These are phyloP conservation scores for Scheffersomyces illinoinensis DNA, from an alignment of 1,139 yeast genomes.

Conservation along the genomic window DNA sequence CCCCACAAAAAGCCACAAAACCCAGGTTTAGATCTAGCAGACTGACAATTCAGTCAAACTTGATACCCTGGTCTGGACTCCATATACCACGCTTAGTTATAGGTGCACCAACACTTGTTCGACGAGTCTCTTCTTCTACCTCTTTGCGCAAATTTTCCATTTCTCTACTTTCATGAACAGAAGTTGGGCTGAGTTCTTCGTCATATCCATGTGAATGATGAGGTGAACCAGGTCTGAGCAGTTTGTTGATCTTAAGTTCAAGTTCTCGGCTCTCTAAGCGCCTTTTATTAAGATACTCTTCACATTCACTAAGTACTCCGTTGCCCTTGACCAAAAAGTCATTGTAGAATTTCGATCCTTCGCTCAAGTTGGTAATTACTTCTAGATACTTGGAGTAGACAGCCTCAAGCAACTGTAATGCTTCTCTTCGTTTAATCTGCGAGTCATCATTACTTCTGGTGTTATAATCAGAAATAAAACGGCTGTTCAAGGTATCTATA, in stretches of 20 bases:
- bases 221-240: not conserved
- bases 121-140: not conserved
- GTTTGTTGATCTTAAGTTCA: slow-evolving; percentile 23
- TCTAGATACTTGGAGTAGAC: slow-evolving; percentile 57
- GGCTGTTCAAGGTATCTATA: slow-evolving; percentile 40
- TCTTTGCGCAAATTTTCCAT: not conserved
- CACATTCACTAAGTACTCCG: slow-evolving; percentile 51
- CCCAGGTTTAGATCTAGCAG: not conserved
- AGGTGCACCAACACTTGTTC: slow-evolving; percentile 3
- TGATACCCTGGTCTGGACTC: slow-evolving; percentile 35
- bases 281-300: slow-evolving; percentile 53
- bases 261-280: slow-evolving; percentile 55
- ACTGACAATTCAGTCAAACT: slow-evolving; percentile 19
- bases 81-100: slow-evolving; percentile 21
- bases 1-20: not conserved
- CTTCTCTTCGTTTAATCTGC: slow-evolving; percentile 43
- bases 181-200: not conserved
- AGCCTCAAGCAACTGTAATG: slow-evolving; percentile 55
- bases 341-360: slow-evolving; percentile 71
- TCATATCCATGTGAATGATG: slow-evolving; percentile 4
- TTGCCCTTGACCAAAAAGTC: slow-evolving; percentile 56
- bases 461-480: slow-evolving; percentile 29
- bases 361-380: slow-evolving; percentile 58
- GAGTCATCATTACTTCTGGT: slow-evolving; percentile 24
- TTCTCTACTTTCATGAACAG: not conserved